Evolutionary conservation across 1,139 yeast species (phyloP), one percentile per base, ranked within the genome.

Genomic region (Geotrichum candidum): DNA sequence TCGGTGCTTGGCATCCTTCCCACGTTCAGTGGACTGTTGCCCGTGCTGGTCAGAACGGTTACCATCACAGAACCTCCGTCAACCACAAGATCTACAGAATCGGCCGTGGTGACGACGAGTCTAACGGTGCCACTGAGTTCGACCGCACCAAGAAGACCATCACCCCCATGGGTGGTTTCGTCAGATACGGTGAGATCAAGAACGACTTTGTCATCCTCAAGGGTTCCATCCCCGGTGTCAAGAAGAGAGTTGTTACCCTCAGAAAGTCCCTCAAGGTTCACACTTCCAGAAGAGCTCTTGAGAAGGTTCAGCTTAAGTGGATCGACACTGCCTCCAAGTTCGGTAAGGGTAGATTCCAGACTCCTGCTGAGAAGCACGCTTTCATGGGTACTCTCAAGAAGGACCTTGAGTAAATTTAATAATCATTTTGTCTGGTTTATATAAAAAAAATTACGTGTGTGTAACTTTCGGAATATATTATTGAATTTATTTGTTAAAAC

Each of bases 271-370:
- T 95, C 80, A 89, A 90, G 89, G 89, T 89, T 77, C 96, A 92
- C 87, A 91, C 97, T 74, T 89, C 96, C 75, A 94, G 99, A 87
- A 88, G 86, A 83, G 98, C 98, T 77, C 81, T 89, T 75, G 99
- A 94, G 86, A 82, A 90, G 82, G 97, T 92, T 74, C 85, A 84
- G 87, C 89, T 94, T 83, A 94, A 94, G 84, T 94, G 99, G 99
- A 94, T 94, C 80, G 99, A 94, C 82, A 94, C 99, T 76, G 97
- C 99, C 78, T 94, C 99, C 77, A 92, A 92, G 85, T 94, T 94
- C 90, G 99, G 99, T 89, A 95, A 94, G 91, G 99, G 99, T 86
- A 94, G 99, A 87, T 95, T 95, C 99, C 99, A 95, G 85, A 94
- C 99, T 78, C 96, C 97, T 76, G 99, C 97, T 82, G 99, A 95